Conservation (phyloP, 768 basidiomycete species). For the Naematelia aurantialba region DNA sequence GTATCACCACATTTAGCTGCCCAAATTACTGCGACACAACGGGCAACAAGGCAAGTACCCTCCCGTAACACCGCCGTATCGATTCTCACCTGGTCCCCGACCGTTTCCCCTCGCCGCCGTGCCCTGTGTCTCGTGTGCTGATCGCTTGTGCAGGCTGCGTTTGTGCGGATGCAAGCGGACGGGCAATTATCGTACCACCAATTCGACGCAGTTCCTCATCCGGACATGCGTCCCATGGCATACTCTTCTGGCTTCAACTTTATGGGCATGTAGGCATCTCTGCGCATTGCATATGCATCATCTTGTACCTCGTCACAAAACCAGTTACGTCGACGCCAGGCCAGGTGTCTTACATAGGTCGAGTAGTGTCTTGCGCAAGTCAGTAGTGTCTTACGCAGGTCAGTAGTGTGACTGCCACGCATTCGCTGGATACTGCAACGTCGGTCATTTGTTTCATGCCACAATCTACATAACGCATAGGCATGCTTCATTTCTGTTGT, state of each 20-base stretch:
- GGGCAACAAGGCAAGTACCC: constrained; percentile 64
- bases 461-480: too few species aligned
- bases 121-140: neutral
- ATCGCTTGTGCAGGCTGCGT: constrained; percentile 31
- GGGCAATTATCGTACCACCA: constrained; percentile 66
- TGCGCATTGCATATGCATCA: neutral
- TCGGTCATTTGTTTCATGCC: too few species aligned
- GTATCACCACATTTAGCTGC: constrained; percentile 82
- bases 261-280: constrained; percentile 12
- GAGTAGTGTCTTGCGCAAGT: too few species aligned
- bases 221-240: constrained; percentile 89
- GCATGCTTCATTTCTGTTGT: too few species aligned
- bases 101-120: neutral
- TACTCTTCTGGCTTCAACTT: constrained; percentile 51
- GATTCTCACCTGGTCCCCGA: too few species aligned
- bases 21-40: constrained; percentile 63
- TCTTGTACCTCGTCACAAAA: too few species aligned
- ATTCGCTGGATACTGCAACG: too few species aligned
- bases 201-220: constrained; percentile 83
- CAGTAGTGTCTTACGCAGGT: too few species aligned
- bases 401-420: too few species aligned
- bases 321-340: too few species aligned
- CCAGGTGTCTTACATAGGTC: too few species aligned
- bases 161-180: constrained; percentile 65
- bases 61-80: too few species aligned